phyloP scores from a whole-genome alignment of 352 stramenopile species.

The Globisporangium cystogenes region DNA sequence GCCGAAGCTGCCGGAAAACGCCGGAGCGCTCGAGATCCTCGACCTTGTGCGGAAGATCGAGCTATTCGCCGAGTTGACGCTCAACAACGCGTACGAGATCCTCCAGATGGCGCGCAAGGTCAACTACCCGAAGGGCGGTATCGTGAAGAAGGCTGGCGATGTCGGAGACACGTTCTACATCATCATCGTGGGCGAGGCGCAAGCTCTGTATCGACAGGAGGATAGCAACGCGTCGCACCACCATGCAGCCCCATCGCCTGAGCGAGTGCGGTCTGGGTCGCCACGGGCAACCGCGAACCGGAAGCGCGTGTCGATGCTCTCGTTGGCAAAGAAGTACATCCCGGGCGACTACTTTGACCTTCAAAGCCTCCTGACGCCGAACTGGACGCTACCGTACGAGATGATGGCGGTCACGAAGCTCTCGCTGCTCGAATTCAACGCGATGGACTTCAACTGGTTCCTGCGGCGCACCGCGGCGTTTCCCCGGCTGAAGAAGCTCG shows the following conservation, averaged over 20 bases:
- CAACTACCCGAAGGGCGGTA: conserved; percentile 47
- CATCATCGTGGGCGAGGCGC: conserved; percentile 73
- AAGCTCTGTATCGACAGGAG: conserved; percentile 38
- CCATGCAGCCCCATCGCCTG: conserved; percentile 1
- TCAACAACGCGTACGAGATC: conserved; percentile 86
- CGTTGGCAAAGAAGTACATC: conserved; percentile 69
- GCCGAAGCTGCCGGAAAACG: conserved; percentile 70
- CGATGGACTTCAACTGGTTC: conserved; percentile 84
- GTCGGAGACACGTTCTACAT: conserved; percentile 72
- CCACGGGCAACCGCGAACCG: conserved; percentile 19
- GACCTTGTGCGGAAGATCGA: conserved; percentile 85
- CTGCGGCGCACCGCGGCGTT: conserved; percentile 63
- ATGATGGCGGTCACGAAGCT: conserved; percentile 65
- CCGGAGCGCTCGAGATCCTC: conserved; percentile 73
- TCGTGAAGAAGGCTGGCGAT: conserved; percentile 47
- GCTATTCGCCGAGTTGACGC: conserved; percentile 70
- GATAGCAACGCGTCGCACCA: neutral
- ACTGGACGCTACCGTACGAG: conserved; percentile 54
- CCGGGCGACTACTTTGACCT: conserved; percentile 89
- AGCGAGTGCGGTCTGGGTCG: conserved; percentile 8
- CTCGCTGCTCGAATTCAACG: conserved; percentile 77
- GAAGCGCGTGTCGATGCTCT: conserved; percentile 57
- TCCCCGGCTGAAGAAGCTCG: conserved; percentile 64
- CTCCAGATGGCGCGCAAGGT: conserved; percentile 74
- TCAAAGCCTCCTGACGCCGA: conserved; percentile 68